A percentile compares a stretch with the other conserved stretches of the same genome.
These are phyloP conservation scores for Arthrobotrys iridis DNA, from an alignment of 2,329 filamentous ascomycete genomes.

Conservation along the genomic window DNA sequence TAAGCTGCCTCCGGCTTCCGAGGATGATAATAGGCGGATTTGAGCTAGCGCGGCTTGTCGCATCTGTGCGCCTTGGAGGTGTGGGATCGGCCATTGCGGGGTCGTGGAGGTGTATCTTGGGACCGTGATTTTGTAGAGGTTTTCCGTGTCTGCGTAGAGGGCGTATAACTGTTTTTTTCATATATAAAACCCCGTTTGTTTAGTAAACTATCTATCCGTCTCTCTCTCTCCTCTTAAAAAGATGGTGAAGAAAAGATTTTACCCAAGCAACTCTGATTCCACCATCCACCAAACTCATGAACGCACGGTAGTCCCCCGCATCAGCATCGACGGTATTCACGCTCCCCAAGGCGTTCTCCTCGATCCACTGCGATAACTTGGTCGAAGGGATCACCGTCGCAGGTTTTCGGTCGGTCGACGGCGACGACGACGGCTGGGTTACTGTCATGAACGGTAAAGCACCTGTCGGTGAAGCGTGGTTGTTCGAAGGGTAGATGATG, in stretches of 20 bases:
- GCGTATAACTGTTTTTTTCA: conserved; percentile 79
- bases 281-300: conserved; percentile 54
- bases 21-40: conserved; percentile 67
- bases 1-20: conserved; percentile 63
- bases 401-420: no score
- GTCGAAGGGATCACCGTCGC: conserved; percentile 71
- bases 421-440: background rate
- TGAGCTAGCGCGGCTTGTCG: conserved; percentile 78
- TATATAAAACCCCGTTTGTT: conserved; percentile 26
- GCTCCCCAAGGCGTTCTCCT: conserved; percentile 60
- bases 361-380: conserved; percentile 76
- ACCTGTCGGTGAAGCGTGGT: conserved; percentile 91
- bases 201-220: conserved; percentile 1
- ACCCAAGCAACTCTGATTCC: conserved; percentile 87
- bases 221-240: background rate
- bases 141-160: conserved; percentile 78
- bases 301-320: conserved; percentile 50
- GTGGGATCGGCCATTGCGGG: conserved; percentile 71
- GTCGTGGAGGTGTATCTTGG: conserved; percentile 73
- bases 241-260: conserved; percentile 57
- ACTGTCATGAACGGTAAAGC: conserved; percentile 85
- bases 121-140: conserved; percentile 72
- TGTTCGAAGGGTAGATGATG: conserved; percentile 76
- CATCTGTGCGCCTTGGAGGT: conserved; percentile 73
- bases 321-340: conserved; percentile 37